phyloP scores from a whole-genome alignment of 768 basidiomycete species.

The Amanita pallidorosea region DNA sequence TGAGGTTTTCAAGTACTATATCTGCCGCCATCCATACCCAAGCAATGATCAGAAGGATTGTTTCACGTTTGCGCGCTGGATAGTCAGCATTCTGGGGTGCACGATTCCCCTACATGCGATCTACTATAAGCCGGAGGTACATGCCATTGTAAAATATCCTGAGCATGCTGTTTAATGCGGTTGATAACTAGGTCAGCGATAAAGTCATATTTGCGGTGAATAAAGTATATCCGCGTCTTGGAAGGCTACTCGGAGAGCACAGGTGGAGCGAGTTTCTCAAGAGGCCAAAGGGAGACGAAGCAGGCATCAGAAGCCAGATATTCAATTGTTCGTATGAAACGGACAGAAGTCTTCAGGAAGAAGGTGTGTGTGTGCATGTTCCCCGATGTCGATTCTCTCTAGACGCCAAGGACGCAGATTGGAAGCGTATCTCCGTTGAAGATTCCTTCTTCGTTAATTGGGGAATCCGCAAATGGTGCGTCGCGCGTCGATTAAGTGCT shows the following conservation, averaged over 20 bases:
- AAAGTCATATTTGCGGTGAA: slow-evolving; percentile 41
- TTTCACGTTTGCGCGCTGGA: slow-evolving; percentile 33
- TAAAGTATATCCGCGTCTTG: slow-evolving; percentile 21
- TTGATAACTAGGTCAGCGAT: slow-evolving; percentile 23
- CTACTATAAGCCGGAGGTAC: slow-evolving; percentile 36
- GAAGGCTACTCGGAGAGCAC: slow-evolving; percentile 38
- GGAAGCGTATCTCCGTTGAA: slow-evolving; percentile 36
- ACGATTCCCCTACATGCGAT: slow-evolving; percentile 27
- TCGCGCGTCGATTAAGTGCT: neutral
- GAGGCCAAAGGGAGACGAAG: slow-evolving; percentile 27
- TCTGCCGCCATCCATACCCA: slow-evolving; percentile 39
- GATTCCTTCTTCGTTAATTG: slow-evolving; percentile 31
- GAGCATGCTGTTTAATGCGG: neutral
- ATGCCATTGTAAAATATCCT: neutral
- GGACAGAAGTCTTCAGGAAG: slow-evolving; percentile 36
- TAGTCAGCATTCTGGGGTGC: slow-evolving; percentile 31
- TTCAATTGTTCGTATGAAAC: slow-evolving; percentile 32
- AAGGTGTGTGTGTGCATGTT: slow-evolving; percentile 26
- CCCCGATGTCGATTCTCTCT: neutral
- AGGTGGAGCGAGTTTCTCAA: slow-evolving; percentile 35
- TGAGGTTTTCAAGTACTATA: slow-evolving; percentile 37
- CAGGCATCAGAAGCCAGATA: slow-evolving; percentile 23
- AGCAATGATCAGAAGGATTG: slow-evolving; percentile 27
- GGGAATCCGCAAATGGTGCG: slow-evolving; percentile 22
- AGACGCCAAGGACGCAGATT: slow-evolving; percentile 22